phyloP scores from a whole-genome alignment of 1,284 basidiomycete genomes.

The Athelia sp. region DNA sequence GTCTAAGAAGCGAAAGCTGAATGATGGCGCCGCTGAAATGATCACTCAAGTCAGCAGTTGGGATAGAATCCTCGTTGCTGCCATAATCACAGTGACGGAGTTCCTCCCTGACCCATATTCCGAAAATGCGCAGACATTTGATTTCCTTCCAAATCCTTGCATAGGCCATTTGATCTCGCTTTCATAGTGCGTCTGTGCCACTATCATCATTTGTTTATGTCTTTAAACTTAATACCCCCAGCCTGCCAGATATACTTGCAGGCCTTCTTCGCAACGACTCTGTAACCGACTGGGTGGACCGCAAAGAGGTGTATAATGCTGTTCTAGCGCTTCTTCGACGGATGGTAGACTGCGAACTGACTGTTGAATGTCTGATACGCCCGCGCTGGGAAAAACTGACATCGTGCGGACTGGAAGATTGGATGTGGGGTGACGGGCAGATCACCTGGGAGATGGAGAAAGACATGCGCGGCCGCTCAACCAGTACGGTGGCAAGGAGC shows the following conservation, averaged over 20 bases:
- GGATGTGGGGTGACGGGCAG: constrained; percentile 42
- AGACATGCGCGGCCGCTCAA: constrained; percentile 8
- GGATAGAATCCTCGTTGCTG: constrained; percentile 36
- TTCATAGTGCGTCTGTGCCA: constrained; percentile 27
- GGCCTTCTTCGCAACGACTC: constrained; percentile 49
- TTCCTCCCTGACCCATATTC: constrained; percentile 42
- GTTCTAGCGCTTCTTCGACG: constrained; percentile 41
- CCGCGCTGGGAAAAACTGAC: constrained; percentile 32
- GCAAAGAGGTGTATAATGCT: constrained; percentile 41
- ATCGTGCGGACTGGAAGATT: constrained; percentile 38
- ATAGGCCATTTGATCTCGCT: constrained; percentile 35
- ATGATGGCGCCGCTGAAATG: constrained; percentile 4
- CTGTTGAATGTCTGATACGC: constrained; percentile 38
- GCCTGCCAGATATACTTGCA: constrained; percentile 39
- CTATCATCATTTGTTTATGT: too few species aligned
- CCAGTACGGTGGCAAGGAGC: constrained; percentile 21
- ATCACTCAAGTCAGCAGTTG: constrained; percentile 22
- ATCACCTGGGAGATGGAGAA: constrained; percentile 31
- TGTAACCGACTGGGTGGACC: constrained; percentile 45
- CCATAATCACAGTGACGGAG: constrained; percentile 32
- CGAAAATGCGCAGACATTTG: constrained; percentile 35
- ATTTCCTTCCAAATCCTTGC: constrained; percentile 43
- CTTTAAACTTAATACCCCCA: not conserved
- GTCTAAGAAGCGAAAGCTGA: constrained; percentile 4
- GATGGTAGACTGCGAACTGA: constrained; percentile 49